Percentiles rank a stretch among this genome's conserved stretches.
These are phyloP conservation scores for Emmonsia crescens DNA, from an alignment of 2,329 filamentous ascomycete species.

Conservation along the genomic window DNA sequence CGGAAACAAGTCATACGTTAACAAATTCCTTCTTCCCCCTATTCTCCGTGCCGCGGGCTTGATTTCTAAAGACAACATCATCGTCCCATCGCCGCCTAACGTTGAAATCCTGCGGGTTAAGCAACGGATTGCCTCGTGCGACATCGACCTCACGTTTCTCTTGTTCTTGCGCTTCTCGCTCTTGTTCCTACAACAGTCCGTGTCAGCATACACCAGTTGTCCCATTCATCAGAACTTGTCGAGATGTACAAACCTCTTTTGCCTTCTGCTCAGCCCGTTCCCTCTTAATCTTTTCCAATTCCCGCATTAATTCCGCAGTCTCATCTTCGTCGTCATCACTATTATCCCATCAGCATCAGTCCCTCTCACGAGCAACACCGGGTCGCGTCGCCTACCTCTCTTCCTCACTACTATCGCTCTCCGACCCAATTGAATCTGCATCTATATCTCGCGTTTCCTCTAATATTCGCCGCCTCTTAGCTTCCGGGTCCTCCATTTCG, in stretches of 20 bases:
- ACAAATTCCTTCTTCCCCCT: constrained; percentile 93
- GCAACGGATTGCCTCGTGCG: constrained; percentile 79
- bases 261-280: constrained; percentile 74
- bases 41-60: constrained; percentile 88
- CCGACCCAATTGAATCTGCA: constrained; percentile 59
- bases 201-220: neutral
- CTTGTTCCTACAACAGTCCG: constrained; percentile 50
- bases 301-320: constrained; percentile 78
- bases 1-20: constrained; percentile 50
- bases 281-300: constrained; percentile 86
- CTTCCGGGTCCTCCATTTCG: constrained; percentile 58
- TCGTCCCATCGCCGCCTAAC: constrained; percentile 89
- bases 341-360: constrained; percentile 23
- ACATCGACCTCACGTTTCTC: constrained; percentile 80
- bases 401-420: constrained; percentile 49
- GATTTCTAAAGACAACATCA: constrained; percentile 98
- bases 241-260: constrained; percentile 43
- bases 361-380: neutral
- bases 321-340: constrained; percentile 69
- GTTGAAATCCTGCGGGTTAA: constrained; percentile 80
- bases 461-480: constrained; percentile 75
- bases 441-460: constrained; percentile 84
- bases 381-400: constrained; percentile 38
- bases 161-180: constrained; percentile 68
- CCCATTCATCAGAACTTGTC: neutral